These are phyloP conservation scores for Cicer pinnatifidum DNA, from an alignment of 306 rosid species.

Conservation along the genomic window DNA sequence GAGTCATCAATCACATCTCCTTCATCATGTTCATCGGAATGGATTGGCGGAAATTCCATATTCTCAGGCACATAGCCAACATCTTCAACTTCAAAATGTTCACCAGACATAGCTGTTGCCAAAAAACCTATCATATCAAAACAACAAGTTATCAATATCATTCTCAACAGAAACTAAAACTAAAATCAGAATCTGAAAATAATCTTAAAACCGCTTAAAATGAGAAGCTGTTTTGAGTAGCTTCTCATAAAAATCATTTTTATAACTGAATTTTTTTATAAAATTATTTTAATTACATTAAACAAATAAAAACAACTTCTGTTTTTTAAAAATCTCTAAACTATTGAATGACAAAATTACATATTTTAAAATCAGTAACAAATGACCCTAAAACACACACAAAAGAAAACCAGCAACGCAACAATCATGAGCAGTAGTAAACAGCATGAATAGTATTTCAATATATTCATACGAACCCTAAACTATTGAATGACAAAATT, in stretches of 20 bases:
- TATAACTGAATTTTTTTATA: too few relatives aligned
- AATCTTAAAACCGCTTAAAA: too few relatives aligned
- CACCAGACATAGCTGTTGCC: conserved; percentile 50
- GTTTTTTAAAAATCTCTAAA: too few relatives aligned
- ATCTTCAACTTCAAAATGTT: conserved; percentile 54
- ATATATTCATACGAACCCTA: conserved; percentile 9
- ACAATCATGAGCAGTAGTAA: not conserved
- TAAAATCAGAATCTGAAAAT: not conserved
- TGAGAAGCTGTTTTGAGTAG: too few relatives aligned
- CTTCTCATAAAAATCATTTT: too few relatives aligned
- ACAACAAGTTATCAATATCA: conserved; percentile 33
- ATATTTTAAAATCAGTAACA: too few relatives aligned
- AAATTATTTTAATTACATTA: too few relatives aligned
- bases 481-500: not conserved
- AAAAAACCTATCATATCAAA: conserved; percentile 25
- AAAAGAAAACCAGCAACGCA: not conserved
- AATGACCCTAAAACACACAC: not conserved
- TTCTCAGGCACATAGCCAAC: conserved; percentile 59
- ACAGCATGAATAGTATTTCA: not conserved
- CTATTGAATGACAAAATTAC: too few relatives aligned
- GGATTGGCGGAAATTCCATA: conserved; percentile 44
- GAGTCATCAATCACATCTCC: conserved; percentile 54
- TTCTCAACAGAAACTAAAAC: conserved; percentile 13
- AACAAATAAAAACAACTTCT: too few relatives aligned
- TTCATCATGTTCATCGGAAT: conserved; percentile 47